Percentiles rank a stretch among this genome's conserved stretches.
These are phyloP conservation scores for Hypoxylon trugodes DNA, from an alignment of 495 filamentous ascomycete species.

Conservation along the genomic window DNA sequence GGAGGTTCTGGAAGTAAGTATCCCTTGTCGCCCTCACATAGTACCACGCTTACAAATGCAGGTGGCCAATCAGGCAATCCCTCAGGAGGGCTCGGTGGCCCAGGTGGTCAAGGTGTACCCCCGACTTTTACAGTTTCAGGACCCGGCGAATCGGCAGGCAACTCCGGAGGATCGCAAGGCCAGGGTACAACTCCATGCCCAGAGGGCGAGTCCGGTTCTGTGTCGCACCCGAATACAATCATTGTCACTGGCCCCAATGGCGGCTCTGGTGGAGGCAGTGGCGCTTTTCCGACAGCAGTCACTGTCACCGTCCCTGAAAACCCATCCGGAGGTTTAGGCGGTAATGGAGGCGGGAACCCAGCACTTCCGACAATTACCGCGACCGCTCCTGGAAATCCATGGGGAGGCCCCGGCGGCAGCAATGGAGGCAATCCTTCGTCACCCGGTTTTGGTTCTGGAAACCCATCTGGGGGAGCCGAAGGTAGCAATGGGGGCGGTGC, in stretches of 20 bases:
- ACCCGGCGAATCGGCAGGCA: conserved; percentile 27
- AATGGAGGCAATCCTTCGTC: conserved; percentile 19
- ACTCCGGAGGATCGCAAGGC: conserved; percentile 24
- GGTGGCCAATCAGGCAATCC: conserved; percentile 16
- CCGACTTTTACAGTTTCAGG: conserved; percentile 33
- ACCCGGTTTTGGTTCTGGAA: neutral
- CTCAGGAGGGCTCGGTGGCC: conserved; percentile 14
- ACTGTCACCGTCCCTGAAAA: conserved; percentile 27
- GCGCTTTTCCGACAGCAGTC: conserved; percentile 21
- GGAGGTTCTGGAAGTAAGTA: conserved; percentile 31
- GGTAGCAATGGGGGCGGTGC: conserved; percentile 18
- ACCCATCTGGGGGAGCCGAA: conserved; percentile 12
- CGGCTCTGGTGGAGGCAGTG: conserved; percentile 23
- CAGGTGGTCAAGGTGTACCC: conserved; percentile 23
- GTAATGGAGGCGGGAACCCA: conserved; percentile 17
- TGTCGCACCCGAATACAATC: conserved; percentile 17
- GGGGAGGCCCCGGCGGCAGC: conserved; percentile 9
- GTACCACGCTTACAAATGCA: conserved; percentile 8
- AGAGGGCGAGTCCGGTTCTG: conserved; percentile 13
- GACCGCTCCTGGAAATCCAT: conserved; percentile 19
- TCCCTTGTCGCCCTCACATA: neutral
- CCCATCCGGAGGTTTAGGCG: conserved; percentile 22
- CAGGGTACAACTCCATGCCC: conserved; percentile 34
- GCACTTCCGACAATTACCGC: conserved; percentile 15
- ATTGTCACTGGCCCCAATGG: conserved; percentile 20